Conservation (phyloP, 352 stramenopile genomes). For the Bremia lactucae region DNA sequence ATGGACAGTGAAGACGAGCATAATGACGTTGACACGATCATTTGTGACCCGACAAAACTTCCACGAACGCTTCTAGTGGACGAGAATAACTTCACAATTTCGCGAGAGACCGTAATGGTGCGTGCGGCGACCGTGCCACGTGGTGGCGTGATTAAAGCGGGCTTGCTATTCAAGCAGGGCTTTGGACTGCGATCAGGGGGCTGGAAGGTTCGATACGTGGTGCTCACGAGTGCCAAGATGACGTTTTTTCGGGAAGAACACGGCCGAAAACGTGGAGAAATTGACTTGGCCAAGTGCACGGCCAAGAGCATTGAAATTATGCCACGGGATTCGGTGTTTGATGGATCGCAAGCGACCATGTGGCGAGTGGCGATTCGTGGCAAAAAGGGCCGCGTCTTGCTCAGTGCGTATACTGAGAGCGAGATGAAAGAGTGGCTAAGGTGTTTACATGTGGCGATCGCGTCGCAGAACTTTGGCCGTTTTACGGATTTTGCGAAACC, state of each 20-base stretch:
- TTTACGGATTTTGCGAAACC: slow-evolving; percentile 64
- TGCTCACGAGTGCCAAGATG: slow-evolving; percentile 55
- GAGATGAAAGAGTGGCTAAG: slow-evolving; percentile 84
- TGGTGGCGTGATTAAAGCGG: slow-evolving; percentile 49
- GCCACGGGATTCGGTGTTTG: slow-evolving; percentile 70
- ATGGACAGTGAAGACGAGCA: slow-evolving; percentile 35
- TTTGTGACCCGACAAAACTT: slow-evolving; percentile 41
- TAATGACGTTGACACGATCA: slow-evolving; percentile 51
- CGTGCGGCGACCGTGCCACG: slow-evolving; percentile 28
- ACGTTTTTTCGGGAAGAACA: slow-evolving; percentile 65
- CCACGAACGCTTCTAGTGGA: slow-evolving; percentile 57
- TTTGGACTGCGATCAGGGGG: slow-evolving; percentile 40
- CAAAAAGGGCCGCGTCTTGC: slow-evolving; percentile 48
- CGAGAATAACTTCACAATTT: slow-evolving; percentile 51
- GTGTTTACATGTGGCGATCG: slow-evolving; percentile 63
- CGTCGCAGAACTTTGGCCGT: slow-evolving; percentile 36
- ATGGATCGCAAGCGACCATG: slow-evolving; percentile 61
- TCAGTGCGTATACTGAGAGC: slow-evolving; percentile 65
- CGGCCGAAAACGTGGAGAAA: slow-evolving; percentile 53
- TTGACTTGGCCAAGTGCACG: slow-evolving; percentile 57
- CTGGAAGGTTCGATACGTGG: slow-evolving; percentile 72
- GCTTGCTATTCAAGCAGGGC: slow-evolving; percentile 66
- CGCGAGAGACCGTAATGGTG: slow-evolving; percentile 38
- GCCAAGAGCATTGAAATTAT: slow-evolving; percentile 73
- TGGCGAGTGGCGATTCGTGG: slow-evolving; percentile 71